These are phyloP conservation scores for Blakeslea trispora DNA, from an alignment of 371 early-diverging fungal genomes.

Conservation along the genomic window DNA sequence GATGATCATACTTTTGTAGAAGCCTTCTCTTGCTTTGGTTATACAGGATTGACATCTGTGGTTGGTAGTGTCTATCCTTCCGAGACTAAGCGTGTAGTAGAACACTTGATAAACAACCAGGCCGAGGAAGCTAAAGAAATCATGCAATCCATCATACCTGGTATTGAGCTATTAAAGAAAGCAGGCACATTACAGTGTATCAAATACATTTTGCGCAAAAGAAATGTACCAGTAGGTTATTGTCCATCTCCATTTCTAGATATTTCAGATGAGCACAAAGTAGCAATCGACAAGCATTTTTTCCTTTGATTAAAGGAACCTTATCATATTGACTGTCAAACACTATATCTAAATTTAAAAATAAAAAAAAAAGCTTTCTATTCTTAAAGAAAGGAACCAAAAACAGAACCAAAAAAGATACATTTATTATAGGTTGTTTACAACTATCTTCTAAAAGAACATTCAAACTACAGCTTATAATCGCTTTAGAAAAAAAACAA, in stretches of 20 bases:
- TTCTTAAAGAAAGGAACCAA: too few relatives aligned
- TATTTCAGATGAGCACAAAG: constrained; percentile 13
- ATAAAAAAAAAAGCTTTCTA: too few relatives aligned
- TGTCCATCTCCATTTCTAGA: constrained; percentile 33
- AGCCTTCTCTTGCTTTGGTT: constrained; percentile 15
- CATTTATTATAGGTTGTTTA: too few relatives aligned
- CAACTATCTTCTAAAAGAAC: too few relatives aligned
- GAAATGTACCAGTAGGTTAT: constrained; percentile 26
- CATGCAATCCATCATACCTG: constrained; percentile 8
- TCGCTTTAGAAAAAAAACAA: too few relatives aligned
- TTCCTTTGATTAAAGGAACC: background rate
- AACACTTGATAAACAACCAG: constrained; percentile 12
- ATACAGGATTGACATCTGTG: constrained; percentile 28
- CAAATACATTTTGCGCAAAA: constrained; percentile 33
- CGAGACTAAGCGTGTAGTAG: constrained; percentile 11
- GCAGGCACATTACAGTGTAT: constrained; percentile 22
- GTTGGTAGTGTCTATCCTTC: constrained; percentile 27
- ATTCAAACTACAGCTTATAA: too few relatives aligned
- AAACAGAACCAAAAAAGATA: too few relatives aligned
- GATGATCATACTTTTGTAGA: constrained; percentile 15
- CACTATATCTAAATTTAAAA: too few relatives aligned
- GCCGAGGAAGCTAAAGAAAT: constrained; percentile 17
- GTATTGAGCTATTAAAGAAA: constrained; percentile 14
- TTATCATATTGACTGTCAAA: too few relatives aligned
- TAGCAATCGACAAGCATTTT: background rate